phyloP scores from a whole-genome alignment of 2,329 filamentous ascomycete genomes.

The Elsinoe arachidis region DNA sequence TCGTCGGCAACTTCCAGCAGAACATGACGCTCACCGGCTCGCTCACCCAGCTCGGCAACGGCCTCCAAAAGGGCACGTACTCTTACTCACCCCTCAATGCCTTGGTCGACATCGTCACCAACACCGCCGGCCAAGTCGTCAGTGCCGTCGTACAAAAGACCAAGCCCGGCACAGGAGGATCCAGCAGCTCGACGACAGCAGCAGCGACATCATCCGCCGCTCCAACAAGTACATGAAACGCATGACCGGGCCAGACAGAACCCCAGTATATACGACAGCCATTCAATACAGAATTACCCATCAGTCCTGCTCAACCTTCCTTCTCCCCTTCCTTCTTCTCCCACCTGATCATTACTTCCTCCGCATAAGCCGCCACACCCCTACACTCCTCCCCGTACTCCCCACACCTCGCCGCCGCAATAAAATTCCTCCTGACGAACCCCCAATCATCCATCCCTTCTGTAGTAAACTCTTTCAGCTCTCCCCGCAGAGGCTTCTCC shows the following conservation, averaged over 20 bases:
- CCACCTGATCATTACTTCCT: neutral
- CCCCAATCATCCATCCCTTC: neutral
- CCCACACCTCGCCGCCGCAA: neutral
- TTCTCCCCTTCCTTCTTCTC: neutral
- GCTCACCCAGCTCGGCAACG: slow-evolving; percentile 25
- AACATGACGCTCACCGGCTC: slow-evolving; percentile 49
- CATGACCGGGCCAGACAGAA: neutral
- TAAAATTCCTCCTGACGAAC: neutral
- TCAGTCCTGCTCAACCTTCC: neutral
- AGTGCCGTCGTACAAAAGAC: slow-evolving; percentile 36
- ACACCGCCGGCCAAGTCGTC: slow-evolving; percentile 47
- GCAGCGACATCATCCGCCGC: neutral
- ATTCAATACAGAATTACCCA: neutral
- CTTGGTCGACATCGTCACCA: slow-evolving; percentile 49
- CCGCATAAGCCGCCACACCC: neutral
- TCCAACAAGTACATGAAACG: neutral
- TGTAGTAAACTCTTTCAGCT: neutral
- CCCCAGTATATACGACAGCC: slow-evolving; percentile 2
- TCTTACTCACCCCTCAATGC: slow-evolving; percentile 42
- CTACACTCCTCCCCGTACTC: neutral
- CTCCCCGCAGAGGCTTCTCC: neutral
- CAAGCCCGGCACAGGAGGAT: slow-evolving; percentile 3
- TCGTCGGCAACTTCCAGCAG: slow-evolving; percentile 49
- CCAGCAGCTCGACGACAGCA: neutral
- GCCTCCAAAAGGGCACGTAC: slow-evolving; percentile 44